These are phyloP conservation scores for Sextonia rubra DNA, from an alignment of 164 flowering plant species.

Conservation along the genomic window DNA sequence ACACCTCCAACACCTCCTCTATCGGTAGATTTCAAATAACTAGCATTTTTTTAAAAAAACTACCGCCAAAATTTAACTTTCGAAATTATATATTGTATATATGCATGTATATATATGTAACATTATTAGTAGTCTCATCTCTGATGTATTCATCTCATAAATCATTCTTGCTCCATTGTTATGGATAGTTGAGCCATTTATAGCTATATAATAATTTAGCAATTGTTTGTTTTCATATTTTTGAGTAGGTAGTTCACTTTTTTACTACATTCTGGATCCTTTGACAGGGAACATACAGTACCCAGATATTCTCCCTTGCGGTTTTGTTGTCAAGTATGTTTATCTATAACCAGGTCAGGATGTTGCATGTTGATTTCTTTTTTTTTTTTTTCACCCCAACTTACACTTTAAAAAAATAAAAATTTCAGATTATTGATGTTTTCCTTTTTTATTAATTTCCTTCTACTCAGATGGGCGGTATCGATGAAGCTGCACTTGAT, in stretches of 20 bases:
- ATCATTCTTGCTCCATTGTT: too few relatives aligned
- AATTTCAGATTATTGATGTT: neutral
- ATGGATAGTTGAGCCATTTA: neutral
- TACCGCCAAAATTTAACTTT: too few relatives aligned
- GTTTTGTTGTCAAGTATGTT: constrained; percentile 97
- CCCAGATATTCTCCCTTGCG: constrained; percentile 95
- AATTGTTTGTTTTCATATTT: neutral
- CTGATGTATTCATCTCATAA: too few relatives aligned
- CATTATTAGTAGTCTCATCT: too few relatives aligned
- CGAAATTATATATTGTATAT: too few relatives aligned
- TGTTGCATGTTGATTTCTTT: neutral
- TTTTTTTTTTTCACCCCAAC: neutral
- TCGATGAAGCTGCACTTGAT: constrained; percentile 97
- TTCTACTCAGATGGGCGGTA: constrained; percentile 84
- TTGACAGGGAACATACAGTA: constrained; percentile 94
- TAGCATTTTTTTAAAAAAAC: too few relatives aligned
- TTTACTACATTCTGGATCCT: constrained; percentile 4
- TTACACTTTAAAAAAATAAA: too few relatives aligned
- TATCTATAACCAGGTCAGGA: constrained; percentile 87
- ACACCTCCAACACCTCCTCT: too few relatives aligned
- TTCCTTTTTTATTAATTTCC: neutral
- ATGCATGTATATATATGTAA: too few relatives aligned
- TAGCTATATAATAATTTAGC: neutral
- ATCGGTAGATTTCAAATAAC: too few relatives aligned
- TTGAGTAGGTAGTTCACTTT: neutral